These are phyloP conservation scores for Saururus chinensis DNA, from an alignment of 164 flowering plant species.

Conservation along the genomic window DNA sequence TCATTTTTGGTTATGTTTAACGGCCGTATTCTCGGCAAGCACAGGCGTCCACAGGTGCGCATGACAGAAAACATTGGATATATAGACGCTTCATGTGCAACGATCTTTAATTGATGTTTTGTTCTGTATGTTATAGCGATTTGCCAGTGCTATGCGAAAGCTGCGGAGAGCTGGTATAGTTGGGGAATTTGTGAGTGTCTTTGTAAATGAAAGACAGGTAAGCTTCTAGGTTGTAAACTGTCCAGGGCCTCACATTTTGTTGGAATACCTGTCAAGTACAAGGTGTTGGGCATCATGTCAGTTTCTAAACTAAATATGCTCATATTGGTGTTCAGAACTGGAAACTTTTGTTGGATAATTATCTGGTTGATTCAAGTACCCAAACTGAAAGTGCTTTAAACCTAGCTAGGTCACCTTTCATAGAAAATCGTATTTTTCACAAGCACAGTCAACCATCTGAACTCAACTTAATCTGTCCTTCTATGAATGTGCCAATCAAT, in stretches of 20 bases:
- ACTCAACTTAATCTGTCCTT: too few species aligned
- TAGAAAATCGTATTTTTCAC: too few species aligned
- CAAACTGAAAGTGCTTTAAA: too few species aligned
- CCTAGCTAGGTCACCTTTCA: too few species aligned
- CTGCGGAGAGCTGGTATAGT: constrained; percentile 83
- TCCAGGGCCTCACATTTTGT: not conserved
- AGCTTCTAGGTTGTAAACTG: not conserved
- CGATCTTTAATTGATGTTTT: not conserved
- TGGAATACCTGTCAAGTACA: not conserved
- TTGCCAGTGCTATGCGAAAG: constrained; percentile 65
- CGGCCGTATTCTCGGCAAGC: constrained; percentile 93
- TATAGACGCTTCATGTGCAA: not conserved
- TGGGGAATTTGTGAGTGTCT: constrained; percentile 90
- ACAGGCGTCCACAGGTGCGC: constrained; percentile 63
- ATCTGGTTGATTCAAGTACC: too few species aligned
- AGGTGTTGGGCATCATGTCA: too few species aligned
- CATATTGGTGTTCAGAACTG: too few species aligned
- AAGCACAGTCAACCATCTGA: too few species aligned
- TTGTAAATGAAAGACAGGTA: constrained; percentile 87
- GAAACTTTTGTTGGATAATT: too few species aligned
- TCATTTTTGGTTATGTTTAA: constrained; percentile 77
- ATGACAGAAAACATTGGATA: not conserved
- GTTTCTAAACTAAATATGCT: too few species aligned
- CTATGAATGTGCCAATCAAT: too few species aligned
- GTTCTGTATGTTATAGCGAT: constrained; percentile 26